These are phyloP conservation scores for Diaporthe batatas DNA, from an alignment of 2,329 filamentous ascomycete species.

Conservation along the genomic window DNA sequence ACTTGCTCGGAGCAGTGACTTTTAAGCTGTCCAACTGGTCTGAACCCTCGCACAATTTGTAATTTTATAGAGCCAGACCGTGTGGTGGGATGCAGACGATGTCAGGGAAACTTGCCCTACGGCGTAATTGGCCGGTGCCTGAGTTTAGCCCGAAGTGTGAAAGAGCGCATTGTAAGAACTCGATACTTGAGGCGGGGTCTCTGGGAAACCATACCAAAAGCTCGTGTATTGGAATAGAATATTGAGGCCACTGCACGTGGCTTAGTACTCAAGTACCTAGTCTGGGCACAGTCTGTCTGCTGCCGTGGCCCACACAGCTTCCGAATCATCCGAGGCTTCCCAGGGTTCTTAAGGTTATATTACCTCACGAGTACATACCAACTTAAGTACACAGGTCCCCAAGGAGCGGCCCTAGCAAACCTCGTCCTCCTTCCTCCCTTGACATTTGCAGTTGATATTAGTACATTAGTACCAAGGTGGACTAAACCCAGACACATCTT, in stretches of 20 bases:
- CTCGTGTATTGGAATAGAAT: neutral
- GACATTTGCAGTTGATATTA: neutral
- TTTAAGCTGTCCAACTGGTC: neutral
- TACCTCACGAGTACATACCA: neutral
- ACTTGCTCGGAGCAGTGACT: neutral
- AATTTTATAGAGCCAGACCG: neutral
- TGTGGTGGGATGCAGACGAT: too few relatives aligned
- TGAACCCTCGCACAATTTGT: neutral
- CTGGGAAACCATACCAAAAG: neutral
- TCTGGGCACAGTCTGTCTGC: neutral
- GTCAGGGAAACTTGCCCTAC: neutral
- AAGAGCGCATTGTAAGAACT: neutral
- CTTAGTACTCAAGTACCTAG: neutral
- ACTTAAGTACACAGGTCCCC: too few relatives aligned
- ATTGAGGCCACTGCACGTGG: too few relatives aligned
- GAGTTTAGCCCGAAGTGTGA: neutral
- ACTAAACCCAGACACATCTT: constrained; percentile 2
- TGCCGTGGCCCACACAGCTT: neutral
- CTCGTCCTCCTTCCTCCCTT: too few relatives aligned
- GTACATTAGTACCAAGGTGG: neutral
- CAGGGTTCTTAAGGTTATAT: too few relatives aligned
- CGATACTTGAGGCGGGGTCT: neutral
- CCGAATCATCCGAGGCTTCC: neutral
- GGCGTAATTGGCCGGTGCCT: too few relatives aligned
- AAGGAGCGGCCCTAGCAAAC: neutral